A percentile compares a stretch with the other conserved stretches of the same genome.
phyloP scores from a whole-genome alignment of 2,329 filamentous ascomycete genomes.

The Helotiales sp. region DNA sequence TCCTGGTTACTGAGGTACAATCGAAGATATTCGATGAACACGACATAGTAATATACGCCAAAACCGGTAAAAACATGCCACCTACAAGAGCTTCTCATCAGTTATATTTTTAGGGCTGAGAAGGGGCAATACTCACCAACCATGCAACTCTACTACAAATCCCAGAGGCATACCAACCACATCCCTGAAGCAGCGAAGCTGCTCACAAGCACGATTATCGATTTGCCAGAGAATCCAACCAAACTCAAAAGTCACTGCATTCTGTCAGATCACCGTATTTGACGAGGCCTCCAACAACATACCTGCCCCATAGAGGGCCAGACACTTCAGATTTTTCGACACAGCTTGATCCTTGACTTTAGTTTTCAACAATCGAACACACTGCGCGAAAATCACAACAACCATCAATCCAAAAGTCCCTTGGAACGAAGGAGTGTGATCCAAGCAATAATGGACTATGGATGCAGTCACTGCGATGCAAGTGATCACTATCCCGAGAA shows the following conservation, averaged over 20 bases:
- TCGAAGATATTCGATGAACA: slow-evolving; percentile 16
- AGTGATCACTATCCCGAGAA: not conserved
- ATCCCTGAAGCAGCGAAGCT: slow-evolving; percentile 7
- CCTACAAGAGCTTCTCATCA: not conserved
- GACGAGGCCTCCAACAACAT: not conserved
- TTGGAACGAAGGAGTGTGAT: slow-evolving; percentile 1
- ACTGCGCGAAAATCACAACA: slow-evolving; percentile 3
- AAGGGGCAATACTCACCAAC: slow-evolving; percentile 3
- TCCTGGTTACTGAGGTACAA: not conserved
- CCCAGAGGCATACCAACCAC: slow-evolving; percentile 16
- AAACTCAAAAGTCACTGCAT: slow-evolving; percentile 7
- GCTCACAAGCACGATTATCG: slow-evolving; percentile 9
- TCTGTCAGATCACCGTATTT: not conserved
- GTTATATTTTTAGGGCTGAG: not conserved
- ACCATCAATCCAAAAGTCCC: slow-evolving; percentile 8
- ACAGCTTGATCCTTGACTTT: slow-evolving; percentile 3
- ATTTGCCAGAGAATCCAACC: slow-evolving; percentile 10
- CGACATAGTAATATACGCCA: slow-evolving; percentile 19
- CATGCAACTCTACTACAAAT: slow-evolving; percentile 15
- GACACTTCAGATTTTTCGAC: slow-evolving; percentile 2
- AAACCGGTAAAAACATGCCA: slow-evolving; percentile 16
- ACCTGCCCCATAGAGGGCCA: slow-evolving; percentile 14
- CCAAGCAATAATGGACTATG: not conserved
- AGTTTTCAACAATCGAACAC: slow-evolving; percentile 5
- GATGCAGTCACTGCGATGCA: not conserved